Conservation (phyloP, 1,139 yeast genomes). For the Yamadazyma atmosphaerica region DNA sequence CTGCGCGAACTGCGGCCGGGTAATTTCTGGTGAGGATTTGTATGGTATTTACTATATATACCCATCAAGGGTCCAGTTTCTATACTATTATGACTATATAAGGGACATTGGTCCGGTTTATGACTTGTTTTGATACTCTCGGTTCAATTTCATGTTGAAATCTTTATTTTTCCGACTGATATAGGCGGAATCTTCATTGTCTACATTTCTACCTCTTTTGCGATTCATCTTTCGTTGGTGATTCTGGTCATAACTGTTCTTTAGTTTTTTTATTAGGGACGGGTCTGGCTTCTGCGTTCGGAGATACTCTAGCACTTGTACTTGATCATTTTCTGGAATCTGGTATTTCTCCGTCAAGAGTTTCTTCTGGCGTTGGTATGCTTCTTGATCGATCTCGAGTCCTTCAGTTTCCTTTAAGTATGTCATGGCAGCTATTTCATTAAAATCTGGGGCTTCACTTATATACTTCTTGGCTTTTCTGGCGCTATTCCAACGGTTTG, state of each 20-base stretch:
- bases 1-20: too few species aligned
- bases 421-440: conserved; percentile 55
- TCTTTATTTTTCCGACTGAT: conserved; percentile 79
- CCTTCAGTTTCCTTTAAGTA: conserved; percentile 48
- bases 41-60: too few species aligned
- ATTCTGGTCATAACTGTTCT: conserved; percentile 22
- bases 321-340: neutral
- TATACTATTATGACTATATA: too few species aligned
- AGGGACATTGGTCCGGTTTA: too few species aligned
- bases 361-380: conserved; percentile 28
- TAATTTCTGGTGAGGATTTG: too few species aligned
- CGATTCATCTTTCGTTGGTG: conserved; percentile 27
- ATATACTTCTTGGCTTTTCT: conserved; percentile 13
- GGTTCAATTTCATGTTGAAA: conserved; percentile 69
- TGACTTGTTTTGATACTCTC: conserved; percentile 41
- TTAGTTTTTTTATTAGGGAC: conserved; percentile 7
- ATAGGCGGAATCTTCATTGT: conserved; percentile 35
- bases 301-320: neutral
- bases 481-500: conserved; percentile 60
- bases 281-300: neutral
- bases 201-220: conserved; percentile 29
- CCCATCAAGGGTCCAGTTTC: too few species aligned
- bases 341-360: neutral
- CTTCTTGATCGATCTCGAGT: conserved; percentile 40
- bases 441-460: conserved; percentile 18